These are phyloP conservation scores for Wickerhamiella australiensis DNA, from an alignment of 805 yeast species.

Conservation along the genomic window DNA sequence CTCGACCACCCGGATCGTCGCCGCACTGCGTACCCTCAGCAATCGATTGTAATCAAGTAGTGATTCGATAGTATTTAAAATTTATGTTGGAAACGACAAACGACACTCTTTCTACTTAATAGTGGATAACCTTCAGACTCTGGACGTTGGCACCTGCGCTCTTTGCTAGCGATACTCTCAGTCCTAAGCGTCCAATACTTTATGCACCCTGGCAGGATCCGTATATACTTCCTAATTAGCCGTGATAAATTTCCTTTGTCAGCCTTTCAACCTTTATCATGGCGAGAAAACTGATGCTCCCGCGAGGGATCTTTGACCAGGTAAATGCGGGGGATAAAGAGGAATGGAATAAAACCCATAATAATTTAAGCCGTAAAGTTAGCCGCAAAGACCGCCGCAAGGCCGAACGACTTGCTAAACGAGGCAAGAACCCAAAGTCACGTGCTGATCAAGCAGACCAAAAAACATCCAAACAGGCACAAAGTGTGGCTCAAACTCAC, in stretches of 20 bases:
- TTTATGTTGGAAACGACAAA: too few relatives aligned
- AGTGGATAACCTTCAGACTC: too few relatives aligned
- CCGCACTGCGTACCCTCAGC: constrained; percentile 14
- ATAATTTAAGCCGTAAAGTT: constrained; percentile 14
- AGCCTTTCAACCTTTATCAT: constrained; percentile 4
- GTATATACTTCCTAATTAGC: neutral
- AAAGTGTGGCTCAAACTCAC: neutral
- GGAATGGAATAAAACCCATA: constrained; percentile 21
- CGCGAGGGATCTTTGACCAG: constrained; percentile 15
- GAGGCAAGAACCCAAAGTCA: constrained; percentile 1
- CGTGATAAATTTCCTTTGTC: neutral
- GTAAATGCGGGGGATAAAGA: constrained; percentile 13
- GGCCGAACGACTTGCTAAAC: constrained; percentile 7
- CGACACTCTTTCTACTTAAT: too few relatives aligned
- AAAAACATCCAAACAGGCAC: neutral
- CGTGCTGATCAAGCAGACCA: constrained; percentile 2
- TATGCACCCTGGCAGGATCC: too few relatives aligned
- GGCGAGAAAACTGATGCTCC: constrained; percentile 16
- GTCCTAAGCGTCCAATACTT: too few relatives aligned
- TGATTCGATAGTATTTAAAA: neutral
- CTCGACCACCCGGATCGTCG: constrained; percentile 77
- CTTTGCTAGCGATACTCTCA: too few relatives aligned
- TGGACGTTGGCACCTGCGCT: too few relatives aligned
- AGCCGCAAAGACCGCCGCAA: constrained; percentile 15
- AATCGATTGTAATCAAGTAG: constrained; percentile 21